Base-by-base conservation (phyloP, 2,329 filamentous ascomycete genomes). In the Knoxdaviesia capensis region DNA sequence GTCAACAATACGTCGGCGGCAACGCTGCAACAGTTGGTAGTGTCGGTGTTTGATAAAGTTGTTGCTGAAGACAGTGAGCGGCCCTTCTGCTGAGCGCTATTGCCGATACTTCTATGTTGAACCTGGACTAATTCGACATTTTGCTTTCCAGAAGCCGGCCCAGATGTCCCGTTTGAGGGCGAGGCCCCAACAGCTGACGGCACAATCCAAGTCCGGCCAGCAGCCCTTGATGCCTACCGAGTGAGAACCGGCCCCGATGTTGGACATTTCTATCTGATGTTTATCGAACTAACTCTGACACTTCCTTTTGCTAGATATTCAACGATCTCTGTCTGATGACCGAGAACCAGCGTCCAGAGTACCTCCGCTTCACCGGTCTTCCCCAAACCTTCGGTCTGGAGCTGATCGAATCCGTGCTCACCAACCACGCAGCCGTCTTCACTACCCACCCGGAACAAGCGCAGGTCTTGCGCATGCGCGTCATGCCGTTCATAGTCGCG, bases 1-100 rank as follows among this genome's bases (percentile, higher is more conserved):
- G 86, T 98, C 50, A 92, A 88, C 54, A 92, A 92, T 51, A 96
- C 92, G 1, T 90, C 90, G 7, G 85, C 88, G 30, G 90, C 90
- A n/a, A 96, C 90, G 2, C 64, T 98, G 42, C 88, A 94, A 59
- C 90, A 96, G 57, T 71, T 98, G 9, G 78, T 96, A 6, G 84
- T 90, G 32, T 80, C 83, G 1, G 81, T 94, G 0, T 96, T 94
- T 58, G 90, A 96, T 56, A 90, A 92, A 56, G 85, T 94, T 2
- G 72, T 77, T 1, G 63, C 65, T 5, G 86, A 94, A 63, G 86
- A 94, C 55, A 77, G 77, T 80, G 59, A 56, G 73, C 66, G 8
- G 40, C 5, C 4, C 8, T n/a, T 30, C 7, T 11, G 6, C 5
- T 30, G 11, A 10, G 7, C 9, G 4, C 20, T 33, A n/a, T 36